A percentile compares a stretch with the other conserved stretches of the same genome.
Conservation (phyloP, 1,139 yeast genomes). For the Pichia sp. region DNA sequence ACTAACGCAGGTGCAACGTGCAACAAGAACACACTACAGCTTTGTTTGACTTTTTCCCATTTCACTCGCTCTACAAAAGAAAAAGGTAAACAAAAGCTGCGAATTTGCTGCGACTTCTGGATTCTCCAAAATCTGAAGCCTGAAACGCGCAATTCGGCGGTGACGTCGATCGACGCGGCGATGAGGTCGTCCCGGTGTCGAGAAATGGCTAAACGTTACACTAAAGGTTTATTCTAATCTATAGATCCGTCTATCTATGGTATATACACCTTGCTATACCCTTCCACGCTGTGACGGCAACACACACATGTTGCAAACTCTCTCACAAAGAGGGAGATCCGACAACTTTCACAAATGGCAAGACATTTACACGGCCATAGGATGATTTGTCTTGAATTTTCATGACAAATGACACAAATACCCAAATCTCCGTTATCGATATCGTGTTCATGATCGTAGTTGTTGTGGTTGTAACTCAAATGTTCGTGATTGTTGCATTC, state of each 20-base stretch:
- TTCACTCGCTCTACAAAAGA: slow-evolving; percentile 7
- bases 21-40: not conserved
- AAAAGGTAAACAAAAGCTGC: slow-evolving; percentile 9
- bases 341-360: slow-evolving; percentile 82
- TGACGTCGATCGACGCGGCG: slow-evolving; percentile 1
- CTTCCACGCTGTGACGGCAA: slow-evolving; percentile 72
- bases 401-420: slow-evolving; percentile 79
- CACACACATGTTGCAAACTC: slow-evolving; percentile 83
- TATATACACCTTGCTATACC: slow-evolving; percentile 49
- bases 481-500: no score
- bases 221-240: not conserved
- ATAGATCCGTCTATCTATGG: slow-evolving; percentile 35
- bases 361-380: slow-evolving; percentile 95
- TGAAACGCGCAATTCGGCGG: not conserved
- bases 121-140: no score
- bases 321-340: slow-evolving; percentile 70
- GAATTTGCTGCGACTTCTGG: no score
- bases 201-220: no score
- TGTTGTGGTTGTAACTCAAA: not conserved
- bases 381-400: slow-evolving; percentile 69
- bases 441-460: not conserved
- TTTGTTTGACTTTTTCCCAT: slow-evolving; percentile 15
- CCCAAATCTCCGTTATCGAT: slow-evolving; percentile 28
- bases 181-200: no score
- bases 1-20: not conserved